Conservation (phyloP, 2,329 filamentous ascomycete species). For the Hymenoscyphus repandus region DNA sequence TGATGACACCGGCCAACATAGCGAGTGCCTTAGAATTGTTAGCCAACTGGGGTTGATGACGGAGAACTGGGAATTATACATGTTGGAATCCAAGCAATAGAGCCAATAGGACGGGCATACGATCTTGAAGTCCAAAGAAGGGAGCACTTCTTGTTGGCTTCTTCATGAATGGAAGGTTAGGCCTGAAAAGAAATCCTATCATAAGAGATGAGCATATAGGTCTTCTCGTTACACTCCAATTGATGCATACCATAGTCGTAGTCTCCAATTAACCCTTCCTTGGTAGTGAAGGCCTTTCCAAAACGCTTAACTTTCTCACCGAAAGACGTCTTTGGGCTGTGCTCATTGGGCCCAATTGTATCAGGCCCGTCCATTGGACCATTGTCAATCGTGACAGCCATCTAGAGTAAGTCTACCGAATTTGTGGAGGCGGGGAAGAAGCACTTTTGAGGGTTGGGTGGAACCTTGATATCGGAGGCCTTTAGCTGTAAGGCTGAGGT, state of each 20-base stretch:
- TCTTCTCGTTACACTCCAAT: constrained; percentile 26
- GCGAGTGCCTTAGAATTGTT: constrained; percentile 41
- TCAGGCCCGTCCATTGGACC: constrained; percentile 34
- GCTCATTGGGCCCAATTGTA: constrained; percentile 38
- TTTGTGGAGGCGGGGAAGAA: not conserved
- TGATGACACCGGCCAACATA: constrained; percentile 67
- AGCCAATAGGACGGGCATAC: constrained; percentile 69
- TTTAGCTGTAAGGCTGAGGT: not conserved
- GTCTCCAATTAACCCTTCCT: constrained; percentile 68
- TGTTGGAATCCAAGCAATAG: constrained; percentile 76
- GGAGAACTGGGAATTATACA: constrained; percentile 32
- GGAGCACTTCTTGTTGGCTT: constrained; percentile 55
- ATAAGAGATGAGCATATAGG: constrained; percentile 6
- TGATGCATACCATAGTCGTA: constrained; percentile 71
- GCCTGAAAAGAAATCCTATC: constrained; percentile 63
- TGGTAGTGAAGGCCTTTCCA: constrained; percentile 43
- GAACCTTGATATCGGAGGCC: not conserved
- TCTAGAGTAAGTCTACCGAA: constrained; percentile 5
- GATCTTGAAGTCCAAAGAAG: constrained; percentile 79
- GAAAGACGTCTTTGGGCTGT: constrained; percentile 35
- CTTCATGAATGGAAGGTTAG: constrained; percentile 77
- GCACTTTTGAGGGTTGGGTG: constrained; percentile 9
- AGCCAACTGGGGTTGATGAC: not conserved
- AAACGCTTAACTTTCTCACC: constrained; percentile 36
- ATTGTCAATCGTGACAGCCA: constrained; percentile 24